phyloP scores from a whole-genome alignment of 2,329 filamentous ascomycete species.

The Colletotrichum higginsianum region DNA sequence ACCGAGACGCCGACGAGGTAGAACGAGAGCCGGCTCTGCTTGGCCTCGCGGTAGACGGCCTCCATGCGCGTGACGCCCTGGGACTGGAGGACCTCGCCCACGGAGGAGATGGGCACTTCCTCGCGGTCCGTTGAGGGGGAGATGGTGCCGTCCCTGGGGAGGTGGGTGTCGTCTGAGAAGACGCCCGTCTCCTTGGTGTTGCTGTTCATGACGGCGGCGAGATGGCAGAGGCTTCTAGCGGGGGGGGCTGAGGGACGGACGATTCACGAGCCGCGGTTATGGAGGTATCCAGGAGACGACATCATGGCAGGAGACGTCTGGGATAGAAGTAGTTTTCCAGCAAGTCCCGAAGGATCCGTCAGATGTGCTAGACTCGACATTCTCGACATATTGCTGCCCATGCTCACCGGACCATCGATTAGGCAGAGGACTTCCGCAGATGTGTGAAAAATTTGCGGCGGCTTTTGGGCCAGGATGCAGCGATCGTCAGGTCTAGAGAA shows the following conservation, averaged over 20 bases:
- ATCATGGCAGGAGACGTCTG: neutral
- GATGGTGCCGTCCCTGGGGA: slow-evolving; percentile 4
- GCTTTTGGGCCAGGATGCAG: neutral
- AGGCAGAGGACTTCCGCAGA: neutral
- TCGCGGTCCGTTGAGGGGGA: slow-evolving; percentile 9
- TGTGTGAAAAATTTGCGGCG: neutral
- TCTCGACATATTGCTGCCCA: neutral
- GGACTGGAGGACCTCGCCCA: slow-evolving; percentile 40
- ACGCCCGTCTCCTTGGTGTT: slow-evolving; percentile 7
- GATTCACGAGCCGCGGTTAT: neutral
- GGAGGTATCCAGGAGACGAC: neutral
- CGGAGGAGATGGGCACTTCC: neutral
- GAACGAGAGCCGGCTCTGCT: slow-evolving; percentile 46
- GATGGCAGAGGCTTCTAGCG: neutral
- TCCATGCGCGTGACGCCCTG: slow-evolving; percentile 50
- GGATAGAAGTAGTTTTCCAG: neutral
- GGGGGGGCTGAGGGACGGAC: neutral
- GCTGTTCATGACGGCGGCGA: neutral
- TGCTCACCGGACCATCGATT: neutral
- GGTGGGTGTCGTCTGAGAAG: neutral
- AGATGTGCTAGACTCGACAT: neutral
- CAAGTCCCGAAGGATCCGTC: too few species aligned
- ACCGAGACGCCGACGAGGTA: slow-evolving; percentile 49
- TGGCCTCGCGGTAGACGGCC: slow-evolving; percentile 49
- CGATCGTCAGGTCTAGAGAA: neutral